A percentile compares a stretch with the other conserved stretches of the same genome.
These are phyloP conservation scores for Dentipellis fragilis DNA, from an alignment of 768 basidiomycete genomes.

Conservation along the genomic window DNA sequence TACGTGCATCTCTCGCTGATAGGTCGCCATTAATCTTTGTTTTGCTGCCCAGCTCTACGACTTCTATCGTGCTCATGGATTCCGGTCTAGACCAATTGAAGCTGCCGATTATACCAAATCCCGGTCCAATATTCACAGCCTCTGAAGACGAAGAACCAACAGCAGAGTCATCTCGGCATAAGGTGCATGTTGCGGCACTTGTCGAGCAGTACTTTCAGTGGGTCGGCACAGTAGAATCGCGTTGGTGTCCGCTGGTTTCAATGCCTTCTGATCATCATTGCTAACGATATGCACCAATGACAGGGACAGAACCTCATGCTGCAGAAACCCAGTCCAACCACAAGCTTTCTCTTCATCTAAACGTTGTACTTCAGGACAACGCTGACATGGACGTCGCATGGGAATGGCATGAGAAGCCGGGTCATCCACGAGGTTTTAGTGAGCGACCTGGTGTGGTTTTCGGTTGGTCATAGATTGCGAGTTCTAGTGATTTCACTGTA, in stretches of 20 bases:
- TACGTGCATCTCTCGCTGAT: neutral
- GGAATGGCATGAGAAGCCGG: slow-evolving; percentile 4
- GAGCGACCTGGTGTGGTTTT: neutral
- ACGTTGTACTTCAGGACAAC: no score
- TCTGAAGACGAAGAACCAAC: neutral
- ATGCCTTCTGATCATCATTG: neutral
- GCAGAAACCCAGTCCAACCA: no score
- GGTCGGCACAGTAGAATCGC: slow-evolving; percentile 7
- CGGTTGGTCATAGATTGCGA: neutral
- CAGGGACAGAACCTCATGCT: no score
- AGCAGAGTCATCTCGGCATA: slow-evolving; percentile 1
- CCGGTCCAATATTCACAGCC: neutral
- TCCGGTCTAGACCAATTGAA: slow-evolving; percentile 7
- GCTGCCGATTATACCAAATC: slow-evolving; percentile 4
- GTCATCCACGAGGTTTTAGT: slow-evolving; percentile 2
- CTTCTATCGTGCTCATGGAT: slow-evolving; percentile 11
- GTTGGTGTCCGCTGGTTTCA: neutral
- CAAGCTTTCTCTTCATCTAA: no score
- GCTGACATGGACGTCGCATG: neutral
- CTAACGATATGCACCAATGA: no score
- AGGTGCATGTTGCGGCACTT: slow-evolving; percentile 1
- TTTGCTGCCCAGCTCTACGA: neutral
- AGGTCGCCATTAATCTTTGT: no score
- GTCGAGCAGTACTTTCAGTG: slow-evolving; percentile 11
- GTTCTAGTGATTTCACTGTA: no score